Evolutionary conservation across 345 rosid species (phyloP), one percentile per base, ranked within the genome.

Genomic region (Carallia pectinifolia): DNA sequence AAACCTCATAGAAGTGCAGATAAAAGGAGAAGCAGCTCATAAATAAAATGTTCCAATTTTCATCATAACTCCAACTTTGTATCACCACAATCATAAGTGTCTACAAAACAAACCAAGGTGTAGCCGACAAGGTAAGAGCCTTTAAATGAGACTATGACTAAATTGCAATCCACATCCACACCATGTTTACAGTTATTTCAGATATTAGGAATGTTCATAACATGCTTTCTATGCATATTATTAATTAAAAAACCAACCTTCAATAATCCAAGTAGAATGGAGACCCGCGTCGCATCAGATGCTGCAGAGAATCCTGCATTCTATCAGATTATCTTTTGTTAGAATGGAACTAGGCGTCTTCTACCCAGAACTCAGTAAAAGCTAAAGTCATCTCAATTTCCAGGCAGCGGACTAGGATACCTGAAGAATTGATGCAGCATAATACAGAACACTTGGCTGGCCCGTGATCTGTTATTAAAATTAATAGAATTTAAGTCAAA

Each of bases 281-380:
- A 95, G 82, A 89, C 97, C 71, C 97, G 79, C 50, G 99, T 95
- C 69, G 99, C 99, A 86, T 95, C 99, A 55, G 93, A 74, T 71
- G 98, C 99, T 10, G 92, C 92, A 64, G 97, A 86, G 68, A 92
- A 95, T 74, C 99, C 98, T 71, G 99, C 99, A 83, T 81, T 89
- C 99, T 93, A 70, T 74, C 67, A 79, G 18, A 76, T 65, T 53
- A 76, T 30, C 72, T 62, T 66, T 19, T 54, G 33, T 69, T 78
- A 72, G 68, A 65, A 66, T 58, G 36, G 36, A 77, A 52, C 37
- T 27, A 5, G 33, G 53, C 47, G 18, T 71, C 54, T 54, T 59
- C 53, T 19, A 34, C 19, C 33, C 50, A 53, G 58, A 30, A 6
- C 30, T 64, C 16, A 29, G 34, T 30, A 29, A 62, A 69, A 78